A percentile compares a stretch with the other conserved stretches of the same genome.
phyloP scores from a whole-genome alignment of 495 filamentous ascomycete species.

The Lophium mytilinum region DNA sequence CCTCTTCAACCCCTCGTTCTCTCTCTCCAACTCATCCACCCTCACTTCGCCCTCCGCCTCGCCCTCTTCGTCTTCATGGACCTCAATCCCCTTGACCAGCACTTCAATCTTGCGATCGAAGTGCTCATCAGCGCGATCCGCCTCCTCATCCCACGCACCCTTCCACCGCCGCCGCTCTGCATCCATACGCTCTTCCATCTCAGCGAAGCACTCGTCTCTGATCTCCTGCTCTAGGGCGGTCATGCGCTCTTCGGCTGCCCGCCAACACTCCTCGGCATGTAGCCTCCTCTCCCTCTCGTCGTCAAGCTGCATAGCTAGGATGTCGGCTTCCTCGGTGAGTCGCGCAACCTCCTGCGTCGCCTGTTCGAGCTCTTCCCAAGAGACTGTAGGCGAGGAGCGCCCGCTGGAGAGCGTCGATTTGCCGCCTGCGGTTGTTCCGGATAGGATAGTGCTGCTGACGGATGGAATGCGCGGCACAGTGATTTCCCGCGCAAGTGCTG shows the following conservation, averaged over 20 bases:
- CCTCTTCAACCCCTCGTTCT: conserved; percentile 28
- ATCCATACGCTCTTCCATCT: conserved; percentile 73
- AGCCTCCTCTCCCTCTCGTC: conserved; percentile 57
- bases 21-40: conserved; percentile 26
- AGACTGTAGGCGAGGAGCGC: conserved; percentile 41
- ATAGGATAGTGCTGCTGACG: conserved; percentile 54
- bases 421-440: conserved; percentile 30
- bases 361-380: conserved; percentile 60
- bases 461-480: conserved; percentile 85
- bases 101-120: conserved; percentile 87
- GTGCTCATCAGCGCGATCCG: conserved; percentile 64
- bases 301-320: conserved; percentile 44
- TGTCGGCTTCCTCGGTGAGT: conserved; percentile 66
- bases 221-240: conserved; percentile 72
- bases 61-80: conserved; percentile 17
- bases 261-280: conserved; percentile 29
- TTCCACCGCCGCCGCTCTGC: conserved; percentile 70
- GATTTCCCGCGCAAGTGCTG: conserved; percentile 84
- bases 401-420: conserved; percentile 35
- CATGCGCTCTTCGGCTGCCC: conserved; percentile 54
- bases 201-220: conserved; percentile 79
- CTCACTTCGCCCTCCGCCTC: conserved; percentile 4
- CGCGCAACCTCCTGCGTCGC: conserved; percentile 66
- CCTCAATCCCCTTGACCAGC: conserved; percentile 46
- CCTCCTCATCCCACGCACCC: conserved; percentile 59